phyloP scores from a whole-genome alignment of 257 asterid species.

The Mitragyna speciosa region DNA sequence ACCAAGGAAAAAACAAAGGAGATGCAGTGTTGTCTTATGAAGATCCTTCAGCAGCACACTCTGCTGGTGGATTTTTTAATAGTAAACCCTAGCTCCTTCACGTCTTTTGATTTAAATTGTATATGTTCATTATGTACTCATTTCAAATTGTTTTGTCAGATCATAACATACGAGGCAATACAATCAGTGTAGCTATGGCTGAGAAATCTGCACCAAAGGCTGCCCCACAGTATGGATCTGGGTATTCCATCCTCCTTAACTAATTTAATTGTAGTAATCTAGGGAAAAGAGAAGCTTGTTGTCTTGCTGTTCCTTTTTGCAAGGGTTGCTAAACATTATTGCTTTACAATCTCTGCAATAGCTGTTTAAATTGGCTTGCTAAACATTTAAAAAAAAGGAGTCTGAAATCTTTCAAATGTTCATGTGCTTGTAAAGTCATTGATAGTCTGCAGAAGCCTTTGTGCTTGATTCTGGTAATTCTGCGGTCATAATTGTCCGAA shows the following conservation, averaged over 20 bases:
- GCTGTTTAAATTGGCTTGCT: not conserved
- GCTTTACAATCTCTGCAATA: not conserved
- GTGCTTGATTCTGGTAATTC: not conserved
- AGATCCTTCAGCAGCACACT: slow-evolving; percentile 99
- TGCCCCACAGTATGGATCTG: slow-evolving; percentile 66
- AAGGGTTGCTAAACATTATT: not conserved
- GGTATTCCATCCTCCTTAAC: slow-evolving; percentile 43
- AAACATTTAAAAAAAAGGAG: not conserved
- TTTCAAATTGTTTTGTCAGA: slow-evolving; percentile 34
- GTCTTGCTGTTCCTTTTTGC: not conserved
- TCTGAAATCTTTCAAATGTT: not conserved
- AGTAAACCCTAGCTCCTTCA: slow-evolving; percentile 43
- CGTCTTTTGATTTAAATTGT: slow-evolving; percentile 6
- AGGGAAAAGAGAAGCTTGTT: not conserved
- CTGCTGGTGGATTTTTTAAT: slow-evolving; percentile 95
- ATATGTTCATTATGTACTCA: slow-evolving; percentile 2
- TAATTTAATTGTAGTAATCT: not conserved
- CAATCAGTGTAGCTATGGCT: slow-evolving; percentile 88
- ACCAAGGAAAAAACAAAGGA: slow-evolving; percentile 93
- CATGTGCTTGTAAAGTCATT: not conserved
- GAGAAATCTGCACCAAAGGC: slow-evolving; percentile 95
- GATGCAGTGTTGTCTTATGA: slow-evolving; percentile 96
- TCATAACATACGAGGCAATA: slow-evolving; percentile 78
- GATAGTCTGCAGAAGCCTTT: not conserved
- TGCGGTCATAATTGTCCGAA: not conserved